Evolutionary conservation across 2,329 filamentous ascomycete genomes (phyloP), one percentile per base, ranked within the genome.

Genomic region (Hirsutella rhossiliensis): DNA sequence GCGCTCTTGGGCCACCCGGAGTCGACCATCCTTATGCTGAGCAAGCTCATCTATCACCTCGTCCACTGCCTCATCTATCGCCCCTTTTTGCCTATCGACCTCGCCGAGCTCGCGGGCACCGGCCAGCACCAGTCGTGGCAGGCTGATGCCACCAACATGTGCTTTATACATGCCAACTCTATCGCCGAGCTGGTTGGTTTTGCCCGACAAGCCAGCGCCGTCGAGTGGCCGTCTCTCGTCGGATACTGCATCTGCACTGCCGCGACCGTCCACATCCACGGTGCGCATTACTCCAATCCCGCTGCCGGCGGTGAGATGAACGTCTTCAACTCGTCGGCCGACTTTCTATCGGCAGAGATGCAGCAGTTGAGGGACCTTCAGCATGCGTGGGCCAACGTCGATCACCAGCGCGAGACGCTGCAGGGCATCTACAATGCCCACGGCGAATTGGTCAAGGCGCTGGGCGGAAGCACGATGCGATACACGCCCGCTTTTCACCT

Each of bases 61-160:
- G 82, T 92, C 38, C 85, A 94, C 62, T 94, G 87, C 56, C 70
- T 94, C 41, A 82, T 94, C 38, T 94, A 94, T 57, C 78, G 87
- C 15, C 87, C 87, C 0, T 94, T 94, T 61, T 69, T 94, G 6
- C 87, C 87, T 0, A 84, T 94, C 48, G 84, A 94, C 59, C 69
- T 94, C 4, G 77, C 82, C 20, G 87, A 94, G 59, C 74, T 94
- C 7, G 78, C 84, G 12, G 84, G 84, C 13, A 82, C 77, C 1
- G 84, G 84, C 1, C 87, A 94, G 55, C 85, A 94, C 52, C 87
- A 94, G 58, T 89, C 85, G 27, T 94, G 87, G 87, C 87, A 94
- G 58, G 90, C 94, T 40, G 86, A 94, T 58, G 86, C 87, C 0
- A 94, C 87, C 0, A 90, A 92, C 54, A 73, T 90, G 57, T 94